Base-by-base conservation (phyloP, 2,329 filamentous ascomycete species). In the Metarhizium rileyi region DNA sequence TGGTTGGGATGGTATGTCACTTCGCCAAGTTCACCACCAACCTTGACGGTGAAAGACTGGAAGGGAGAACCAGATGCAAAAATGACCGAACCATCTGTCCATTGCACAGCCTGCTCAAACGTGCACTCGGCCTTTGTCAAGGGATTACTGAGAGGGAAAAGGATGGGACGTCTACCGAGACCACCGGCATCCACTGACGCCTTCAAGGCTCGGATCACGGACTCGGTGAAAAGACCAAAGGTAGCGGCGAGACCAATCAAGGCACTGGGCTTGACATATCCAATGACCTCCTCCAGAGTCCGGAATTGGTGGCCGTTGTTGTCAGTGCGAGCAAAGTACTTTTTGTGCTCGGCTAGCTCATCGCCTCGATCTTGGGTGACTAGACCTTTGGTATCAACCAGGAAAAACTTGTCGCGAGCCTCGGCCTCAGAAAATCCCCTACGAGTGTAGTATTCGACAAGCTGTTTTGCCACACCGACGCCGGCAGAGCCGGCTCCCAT, bases 61-160 rank as follows among this genome's bases (percentile, higher is more conserved):
- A 97, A 97, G 14, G 93, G 93, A 45, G 90, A 95, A 55, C 93
- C 93, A 5, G 90, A 96, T 46, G 93, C 93, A 63, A 98, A 98
- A 65, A 98, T 82, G 60, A 83, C 90, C 49, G 83, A 87, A 53
- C 91, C 91, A 52, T 97, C 86, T 10, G 91, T 97, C 83, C 91
- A 83, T 61, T 83, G 80, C 62, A 97, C 79, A 16, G 93, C 93
- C 64, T 93, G 87, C 75, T 96, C 90, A 62, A 94, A 97, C 16
- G 89, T 95, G 74, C 93, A 97, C 73, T 98, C 93, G 8, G 91
- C 94, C 76, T 97, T 96, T 71, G 86, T 90, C 47, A 90, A 83
- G 46, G 93, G 93, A 74, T 98, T 97, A 70, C 88, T 95, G 41
- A 98, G 83, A 49, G 91, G 91, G 81, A 98, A 97, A 61, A 96